A percentile compares a stretch with the other conserved stretches of the same genome.
Conservation (phyloP, 345 rosid genomes). For the Lepidium aucheri region DNA sequence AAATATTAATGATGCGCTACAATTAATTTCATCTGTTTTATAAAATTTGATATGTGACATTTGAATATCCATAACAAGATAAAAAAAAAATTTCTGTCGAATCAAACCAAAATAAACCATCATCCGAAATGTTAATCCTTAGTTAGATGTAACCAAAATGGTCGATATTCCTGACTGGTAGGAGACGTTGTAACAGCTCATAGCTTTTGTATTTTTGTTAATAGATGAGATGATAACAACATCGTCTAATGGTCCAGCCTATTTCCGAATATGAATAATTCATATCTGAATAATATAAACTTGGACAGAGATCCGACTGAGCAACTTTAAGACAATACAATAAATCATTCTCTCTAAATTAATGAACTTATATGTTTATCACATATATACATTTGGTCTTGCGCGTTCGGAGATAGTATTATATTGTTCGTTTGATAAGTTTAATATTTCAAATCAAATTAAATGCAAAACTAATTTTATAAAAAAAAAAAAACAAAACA, state of each 20-base stretch:
- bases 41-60: background rate
- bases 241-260: constrained; percentile 8
- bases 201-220: constrained; percentile 4
- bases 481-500: too few relatives aligned
- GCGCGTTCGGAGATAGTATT: too few relatives aligned
- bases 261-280: background rate
- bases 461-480: background rate
- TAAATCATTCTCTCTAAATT: background rate
- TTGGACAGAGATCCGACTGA: background rate
- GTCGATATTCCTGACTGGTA: constrained; percentile 7
- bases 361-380: background rate
- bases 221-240: background rate
- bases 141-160: background rate
- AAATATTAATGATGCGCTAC: constrained; percentile 1
- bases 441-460: background rate
- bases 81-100: background rate
- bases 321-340: background rate
- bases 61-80: background rate
- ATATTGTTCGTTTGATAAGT: background rate
- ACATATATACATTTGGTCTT: background rate
- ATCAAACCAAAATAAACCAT: background rate
- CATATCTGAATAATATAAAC: background rate
- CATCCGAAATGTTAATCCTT: background rate
- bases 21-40: background rate
- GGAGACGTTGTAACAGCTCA: constrained; percentile 20